phyloP scores from a whole-genome alignment of 306 rosid species.

The Malus sylvestris region DNA sequence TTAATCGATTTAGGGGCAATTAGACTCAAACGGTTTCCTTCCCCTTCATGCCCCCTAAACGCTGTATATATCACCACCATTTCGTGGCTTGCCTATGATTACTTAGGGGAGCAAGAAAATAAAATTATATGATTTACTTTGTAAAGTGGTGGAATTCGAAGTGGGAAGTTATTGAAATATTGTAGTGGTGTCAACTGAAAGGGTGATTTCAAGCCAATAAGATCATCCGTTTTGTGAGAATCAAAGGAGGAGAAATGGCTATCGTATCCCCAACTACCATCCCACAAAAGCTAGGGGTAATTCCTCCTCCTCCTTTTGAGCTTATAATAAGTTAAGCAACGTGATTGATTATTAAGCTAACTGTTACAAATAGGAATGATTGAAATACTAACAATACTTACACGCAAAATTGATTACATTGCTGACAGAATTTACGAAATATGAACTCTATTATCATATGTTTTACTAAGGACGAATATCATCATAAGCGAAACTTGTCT shows the following conservation, averaged over 20 bases:
- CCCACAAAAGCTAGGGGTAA: background rate
- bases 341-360: background rate
- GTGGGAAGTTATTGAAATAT: background rate
- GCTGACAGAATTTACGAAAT: too few relatives aligned
- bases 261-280: background rate
- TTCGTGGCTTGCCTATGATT: background rate
- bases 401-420: too few relatives aligned
- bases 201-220: too few relatives aligned
- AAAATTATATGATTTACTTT: background rate
- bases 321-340: background rate
- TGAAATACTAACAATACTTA: too few relatives aligned
- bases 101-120: background rate
- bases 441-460: too few relatives aligned
- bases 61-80: background rate
- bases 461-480: too few relatives aligned
- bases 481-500: too few relatives aligned
- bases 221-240: too few relatives aligned
- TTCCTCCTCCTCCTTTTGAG: background rate
- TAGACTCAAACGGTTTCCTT: conserved; percentile 1
- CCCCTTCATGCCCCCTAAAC: conserved; percentile 1
- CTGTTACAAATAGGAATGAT: background rate
- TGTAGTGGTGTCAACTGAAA: background rate
- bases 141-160: background rate
- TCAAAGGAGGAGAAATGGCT: too few relatives aligned
- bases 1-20: background rate